A percentile compares a stretch with the other conserved stretches of the same genome.
Conservation (phyloP, 163 green algal genomes). For the Coccomyxa subellipsoidea region DNA sequence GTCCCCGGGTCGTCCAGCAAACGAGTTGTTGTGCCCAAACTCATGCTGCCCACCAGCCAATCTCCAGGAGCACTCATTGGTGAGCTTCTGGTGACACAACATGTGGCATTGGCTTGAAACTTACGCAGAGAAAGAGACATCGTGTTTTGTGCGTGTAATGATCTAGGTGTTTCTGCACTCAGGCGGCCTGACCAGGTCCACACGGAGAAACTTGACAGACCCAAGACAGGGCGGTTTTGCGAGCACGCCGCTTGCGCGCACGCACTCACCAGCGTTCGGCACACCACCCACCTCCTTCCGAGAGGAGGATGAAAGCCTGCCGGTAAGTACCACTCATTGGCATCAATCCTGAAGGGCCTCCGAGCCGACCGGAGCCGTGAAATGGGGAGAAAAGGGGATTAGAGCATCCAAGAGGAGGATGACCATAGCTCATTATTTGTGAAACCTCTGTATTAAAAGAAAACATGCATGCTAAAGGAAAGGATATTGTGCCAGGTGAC, state of each 20-base stretch:
- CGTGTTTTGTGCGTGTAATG: background rate
- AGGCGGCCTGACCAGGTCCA: background rate
- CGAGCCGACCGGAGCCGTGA: no score
- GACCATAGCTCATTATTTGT: background rate
- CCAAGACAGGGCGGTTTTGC: background rate
- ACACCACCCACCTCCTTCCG: background rate
- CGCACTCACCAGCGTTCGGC: background rate
- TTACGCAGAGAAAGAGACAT: no score
- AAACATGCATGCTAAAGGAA: background rate
- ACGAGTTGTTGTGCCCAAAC: constrained; percentile 7
- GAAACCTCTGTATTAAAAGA: background rate
- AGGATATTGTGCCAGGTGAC: background rate
- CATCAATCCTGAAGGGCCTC: background rate
- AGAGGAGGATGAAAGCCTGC: background rate
- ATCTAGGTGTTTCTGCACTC: background rate
- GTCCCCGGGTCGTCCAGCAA: background rate
- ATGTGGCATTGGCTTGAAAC: background rate
- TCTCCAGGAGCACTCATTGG: background rate
- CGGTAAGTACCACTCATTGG: background rate
- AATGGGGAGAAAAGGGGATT: no score
- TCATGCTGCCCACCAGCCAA: background rate
- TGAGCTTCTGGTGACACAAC: background rate
- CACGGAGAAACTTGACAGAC: background rate
- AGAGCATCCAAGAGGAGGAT: background rate
- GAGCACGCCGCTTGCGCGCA: background rate